Conservation (phyloP, 352 stramenopile genomes). For the Pythium brachiatum region DNA sequence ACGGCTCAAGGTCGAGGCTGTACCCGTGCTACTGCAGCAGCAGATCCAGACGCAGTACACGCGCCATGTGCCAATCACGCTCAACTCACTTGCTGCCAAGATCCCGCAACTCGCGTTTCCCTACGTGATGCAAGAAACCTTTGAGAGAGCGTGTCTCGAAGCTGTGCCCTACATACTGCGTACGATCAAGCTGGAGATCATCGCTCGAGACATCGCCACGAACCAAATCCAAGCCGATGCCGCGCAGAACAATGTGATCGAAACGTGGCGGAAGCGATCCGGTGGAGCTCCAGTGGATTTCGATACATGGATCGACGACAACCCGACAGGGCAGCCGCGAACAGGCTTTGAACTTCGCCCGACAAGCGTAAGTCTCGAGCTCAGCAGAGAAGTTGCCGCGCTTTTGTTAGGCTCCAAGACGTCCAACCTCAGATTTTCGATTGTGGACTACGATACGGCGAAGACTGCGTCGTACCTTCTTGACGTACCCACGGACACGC, state of each 20-base stretch:
- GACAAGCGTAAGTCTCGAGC: conserved; percentile 28
- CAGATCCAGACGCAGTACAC: conserved; percentile 40
- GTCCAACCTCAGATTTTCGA: conserved; percentile 62
- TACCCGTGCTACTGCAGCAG: conserved; percentile 40
- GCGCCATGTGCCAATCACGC: conserved; percentile 46
- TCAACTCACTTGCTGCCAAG: conserved; percentile 42
- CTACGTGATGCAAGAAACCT: conserved; percentile 59
- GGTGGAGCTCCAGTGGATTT: conserved; percentile 37
- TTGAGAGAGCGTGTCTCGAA: conserved; percentile 58
- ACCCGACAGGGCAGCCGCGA: conserved; percentile 37
- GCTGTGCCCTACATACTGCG: conserved; percentile 52
- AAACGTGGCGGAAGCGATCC: conserved; percentile 42
- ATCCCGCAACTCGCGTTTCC: conserved; percentile 54
- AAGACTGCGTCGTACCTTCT: conserved; percentile 27
- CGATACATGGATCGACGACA: conserved; percentile 64
- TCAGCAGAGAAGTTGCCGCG: conserved; percentile 57
- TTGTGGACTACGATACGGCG: conserved; percentile 56
- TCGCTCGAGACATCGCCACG: conserved; percentile 36
- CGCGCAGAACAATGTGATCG: conserved; percentile 47
- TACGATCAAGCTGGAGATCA: conserved; percentile 66
- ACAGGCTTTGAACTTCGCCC: conserved; percentile 66
- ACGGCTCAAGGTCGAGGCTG: conserved; percentile 50
- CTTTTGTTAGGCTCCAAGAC: conserved; percentile 47
- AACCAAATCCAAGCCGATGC: conserved; percentile 37
- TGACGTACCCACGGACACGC: conserved; percentile 31